phyloP scores from a whole-genome alignment of 176 grass and related monocot genomes.

The Triticum urartu region DNA sequence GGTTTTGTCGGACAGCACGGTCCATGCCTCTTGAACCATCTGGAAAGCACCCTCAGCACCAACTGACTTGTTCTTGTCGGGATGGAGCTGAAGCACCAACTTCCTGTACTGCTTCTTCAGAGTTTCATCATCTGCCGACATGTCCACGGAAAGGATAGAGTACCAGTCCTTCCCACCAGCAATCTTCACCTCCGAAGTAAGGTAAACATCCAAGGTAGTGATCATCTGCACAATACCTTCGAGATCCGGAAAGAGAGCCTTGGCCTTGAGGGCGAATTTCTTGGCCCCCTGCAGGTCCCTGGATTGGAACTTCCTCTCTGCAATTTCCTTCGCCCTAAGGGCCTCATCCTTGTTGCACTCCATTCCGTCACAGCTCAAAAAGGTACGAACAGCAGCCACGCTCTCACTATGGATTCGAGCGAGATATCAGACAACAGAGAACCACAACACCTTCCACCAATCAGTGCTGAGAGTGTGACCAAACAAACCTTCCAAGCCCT shows the following conservation, averaged over 20 bases:
- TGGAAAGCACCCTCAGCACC: constrained; percentile 45
- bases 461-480: neutral
- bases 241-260: constrained; percentile 35
- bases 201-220: constrained; percentile 36
- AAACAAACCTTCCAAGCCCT: neutral
- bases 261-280: constrained; percentile 42
- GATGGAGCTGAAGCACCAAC: constrained; percentile 31
- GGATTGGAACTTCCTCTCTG: constrained; percentile 33
- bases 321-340: constrained; percentile 38
- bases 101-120: constrained; percentile 26
- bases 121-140: constrained; percentile 10
- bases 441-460: neutral
- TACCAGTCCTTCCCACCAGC: constrained; percentile 40
- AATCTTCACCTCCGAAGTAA: constrained; percentile 31
- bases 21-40: constrained; percentile 32
- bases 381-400: neutral
- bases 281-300: constrained; percentile 43
- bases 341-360: constrained; percentile 51
- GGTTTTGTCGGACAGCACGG: constrained; percentile 38
- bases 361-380: neutral
- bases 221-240: constrained; percentile 43
- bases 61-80: constrained; percentile 38
- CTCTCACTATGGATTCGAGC: neutral
- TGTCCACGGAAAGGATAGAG: constrained; percentile 35
- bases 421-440: neutral